Evolutionary conservation across 805 yeast genomes (phyloP).

Genomic region (Kurtzmaniella fragi): DNA sequence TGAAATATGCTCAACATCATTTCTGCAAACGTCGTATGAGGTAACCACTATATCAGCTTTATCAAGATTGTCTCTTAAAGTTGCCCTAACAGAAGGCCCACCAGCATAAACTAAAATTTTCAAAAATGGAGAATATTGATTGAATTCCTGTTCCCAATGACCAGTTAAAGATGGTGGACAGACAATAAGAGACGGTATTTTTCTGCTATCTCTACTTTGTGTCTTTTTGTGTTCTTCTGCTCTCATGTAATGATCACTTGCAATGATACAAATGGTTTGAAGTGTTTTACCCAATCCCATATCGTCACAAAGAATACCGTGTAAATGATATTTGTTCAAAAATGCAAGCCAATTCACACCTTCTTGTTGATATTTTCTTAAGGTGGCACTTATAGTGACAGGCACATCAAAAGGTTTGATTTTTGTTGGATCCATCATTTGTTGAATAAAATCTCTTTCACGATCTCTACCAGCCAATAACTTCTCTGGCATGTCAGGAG

Average conservation of each 20-base stretch:
- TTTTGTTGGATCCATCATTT: conserved; percentile 96
- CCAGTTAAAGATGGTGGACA: conserved; percentile 99
- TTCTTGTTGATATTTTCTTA: conserved; percentile 94
- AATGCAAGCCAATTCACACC: conserved; percentile 98
- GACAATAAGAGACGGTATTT: conserved; percentile 77
- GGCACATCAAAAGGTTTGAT: conserved; percentile 86
- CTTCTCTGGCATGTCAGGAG: conserved; percentile 81
- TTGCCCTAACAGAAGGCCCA: conserved; percentile 68
- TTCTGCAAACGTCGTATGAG: conserved; percentile 93
- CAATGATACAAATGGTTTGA: conserved; percentile 94
- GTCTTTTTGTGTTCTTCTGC: conserved; percentile 63
- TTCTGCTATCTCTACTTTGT: conserved; percentile 58
- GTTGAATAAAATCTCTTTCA: conserved; percentile 91
- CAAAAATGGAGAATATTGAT: conserved; percentile 84
- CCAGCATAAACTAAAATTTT: conserved; percentile 87
- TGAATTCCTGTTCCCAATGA: conserved; percentile 96
- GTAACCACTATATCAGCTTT: conserved; percentile 84
- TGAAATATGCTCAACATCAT: conserved; percentile 67
- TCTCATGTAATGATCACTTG: conserved; percentile 90
- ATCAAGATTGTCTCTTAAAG: conserved; percentile 47
- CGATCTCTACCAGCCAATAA: conserved; percentile 83
- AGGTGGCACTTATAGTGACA: conserved; percentile 84
- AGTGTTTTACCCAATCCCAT: conserved; percentile 98
- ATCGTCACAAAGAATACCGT: conserved; percentile 97
- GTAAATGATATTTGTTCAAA: conserved; percentile 88